Evolutionary conservation across 441 rosid genomes (phyloP), one percentile per base, ranked within the genome.

Genomic region (Populus hybrid): DNA sequence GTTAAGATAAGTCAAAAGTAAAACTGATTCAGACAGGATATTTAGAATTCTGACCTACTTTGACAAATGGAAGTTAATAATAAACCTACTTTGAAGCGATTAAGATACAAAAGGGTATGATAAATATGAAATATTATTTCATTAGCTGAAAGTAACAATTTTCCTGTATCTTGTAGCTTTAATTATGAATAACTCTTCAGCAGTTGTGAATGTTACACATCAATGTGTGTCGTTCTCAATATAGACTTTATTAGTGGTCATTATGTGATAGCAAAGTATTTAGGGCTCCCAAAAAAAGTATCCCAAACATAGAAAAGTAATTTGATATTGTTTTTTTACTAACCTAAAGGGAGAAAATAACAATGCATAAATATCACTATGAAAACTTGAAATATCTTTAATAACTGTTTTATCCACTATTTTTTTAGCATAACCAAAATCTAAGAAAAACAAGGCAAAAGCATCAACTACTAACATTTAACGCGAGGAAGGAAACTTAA

Each of bases 401-500:
- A 20, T 16, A 66, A 66, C 35, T 11, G 21, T 67, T 28, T 6
- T 28, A 67, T 31, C 36, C 36, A 20, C 21, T 67, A 14, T 29
- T 5, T 38, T 38, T 11, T 67, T 67, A 67, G 70, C 36, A 31
- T 67, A 9, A 9, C 10, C n/a, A 67, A 74, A 70, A 50, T 24
- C 20, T 23, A 21, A 23, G n/a, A 9, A 73, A 42, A 38, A 31
- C 40, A 11, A 33, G 23, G 33, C 16, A 65, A 71, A 64, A 64
- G 59, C 24, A 63, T 50, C 68, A 42, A 16, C 63, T 45, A 36
- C 18, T 29, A 68, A 45, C 2, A 18, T 69, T 75, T 64, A 14
- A 26, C 65, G 72, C 40, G 20, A 56, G 67, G 26, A 56, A 79
- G 77, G 77, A 82, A 79, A 59, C 69, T 70, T 20, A 76, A 94